Base-by-base conservation (phyloP, 1,284 basidiomycete species). In the Cryptococcus sp. region DNA sequence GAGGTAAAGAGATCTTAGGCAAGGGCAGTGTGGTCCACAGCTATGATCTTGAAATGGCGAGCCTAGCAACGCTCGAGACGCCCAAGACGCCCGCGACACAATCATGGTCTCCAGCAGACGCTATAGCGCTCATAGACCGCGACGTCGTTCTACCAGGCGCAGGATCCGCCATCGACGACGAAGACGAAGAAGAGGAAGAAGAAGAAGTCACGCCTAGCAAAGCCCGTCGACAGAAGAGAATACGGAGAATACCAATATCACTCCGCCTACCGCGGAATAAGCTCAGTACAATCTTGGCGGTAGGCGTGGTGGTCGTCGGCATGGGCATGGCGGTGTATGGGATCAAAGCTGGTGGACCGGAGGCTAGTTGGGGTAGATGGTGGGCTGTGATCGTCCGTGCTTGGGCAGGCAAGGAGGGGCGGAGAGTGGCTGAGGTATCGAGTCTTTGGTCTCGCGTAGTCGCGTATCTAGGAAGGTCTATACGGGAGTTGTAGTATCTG, bases 1-100 rank as follows among this genome's bases (percentile, higher is more conserved):
- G 68, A 3, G 76, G 74, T 2, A 49, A 46, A 19, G 74, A 78
- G 41, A 69, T 80, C 27, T 59, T 80, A 60, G 78, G 77, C 0
- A 50, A 57, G 1, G 69, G 69, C 0, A 76, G 75, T 53, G 72
- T 73, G 4, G 71, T 79, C 10, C 47, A 45, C 20, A 79, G 73
- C 11, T 80, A 76, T 56, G 59, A 59, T 6, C 27, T 40, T 19
- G 71, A 74, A 50, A 17, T 19, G 11, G 38, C 35, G 17, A 42
- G 49, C 11, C 50, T 40, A n/a, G 25, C 25, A 25, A 25, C 25
- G 25, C 25, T 6, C 25, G 25, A 3, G 25, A 25, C 25, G 25
- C 25, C 3, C 25, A 25, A 3, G 25, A 5, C 31, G 31, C 13
- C 4, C 8, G 31, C 31, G 31, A 35, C 31, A 8, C 31, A 35